Base-by-base conservation (phyloP, 1,139 yeast species). In the Hansenula lynferdii region DNA sequence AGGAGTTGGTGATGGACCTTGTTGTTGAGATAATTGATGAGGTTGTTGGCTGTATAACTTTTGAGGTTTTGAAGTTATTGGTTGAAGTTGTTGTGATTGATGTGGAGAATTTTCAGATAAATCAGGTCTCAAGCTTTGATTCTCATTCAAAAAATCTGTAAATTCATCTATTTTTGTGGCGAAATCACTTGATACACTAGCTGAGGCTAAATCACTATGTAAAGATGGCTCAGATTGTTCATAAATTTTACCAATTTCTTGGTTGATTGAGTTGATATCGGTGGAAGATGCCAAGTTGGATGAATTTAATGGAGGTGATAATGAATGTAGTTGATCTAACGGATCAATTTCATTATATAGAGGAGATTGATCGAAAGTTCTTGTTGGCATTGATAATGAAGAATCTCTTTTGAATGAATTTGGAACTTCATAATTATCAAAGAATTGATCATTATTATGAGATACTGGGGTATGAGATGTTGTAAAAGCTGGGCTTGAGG, bases 401-500 rank as follows among this genome's bases (percentile, higher is more conserved):
- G n/a, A n/a, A n/a, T n/a, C n/a, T 24, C 26, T 24, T 24, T 15
- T 24, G 8, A 24, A 24, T 7, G 26, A 12, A 10, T 14, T 24
- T 24, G 26, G 26, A n/a, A 24, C 15, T 24, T 31, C 27, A 23
- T 23, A 31, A 31, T 23, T 16, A 31, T 18, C 21, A 7, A 23
- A 10, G 8, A 23, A 31, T 16, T 31, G 28, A 17, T 23, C 10
- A 11, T 14, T 12, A 5, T 6, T 24, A 6, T 50, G 49, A 25
- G 43, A 38, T 19, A 28, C n/a, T n/a, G n/a, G n/a, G n/a, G n/a
- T n/a, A n/a, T n/a, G 30, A 10, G 43, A n/a, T 11, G 39, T 34
- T 19, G 54, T 46, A 37, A 48, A 48, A 6, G 47, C 41, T 26
- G 54, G 52, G 8, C 45, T 47, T 5, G 53, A 51, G 11, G 56